Evolutionary conservation across 1,284 basidiomycete genomes (phyloP), one percentile per base, ranked within the genome.

Genomic region (Moniliella sp.): DNA sequence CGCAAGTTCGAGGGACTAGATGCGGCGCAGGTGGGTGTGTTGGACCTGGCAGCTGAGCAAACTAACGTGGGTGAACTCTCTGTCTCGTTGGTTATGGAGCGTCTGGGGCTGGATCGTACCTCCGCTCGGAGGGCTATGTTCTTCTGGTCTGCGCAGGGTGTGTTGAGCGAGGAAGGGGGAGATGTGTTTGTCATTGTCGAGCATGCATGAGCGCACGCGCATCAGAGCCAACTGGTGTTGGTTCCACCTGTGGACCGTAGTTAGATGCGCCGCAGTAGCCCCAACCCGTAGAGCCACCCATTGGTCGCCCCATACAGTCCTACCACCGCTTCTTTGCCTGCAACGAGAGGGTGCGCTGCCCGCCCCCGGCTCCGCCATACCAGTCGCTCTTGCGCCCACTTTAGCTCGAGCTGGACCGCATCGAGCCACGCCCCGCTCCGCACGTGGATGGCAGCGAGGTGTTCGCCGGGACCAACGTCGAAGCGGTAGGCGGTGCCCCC

Each of bases 351-450:
- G n/a, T n/a, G n/a, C n/a, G n/a, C n/a, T n/a, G n/a, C n/a, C n/a
- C n/a, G n/a, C n/a, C n/a, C n/a, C n/a, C n/a, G n/a, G n/a, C n/a
- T n/a, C n/a, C n/a, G n/a, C n/a, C n/a, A n/a, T n/a, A n/a, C n/a
- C n/a, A n/a, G n/a, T n/a, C n/a, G n/a, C n/a, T n/a, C 21, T 23
- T 7, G 21, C 21, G 21, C 8, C 21, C 21, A 7, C 8, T 7
- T n/a, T n/a, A 45, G 9, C 12, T 40, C 38, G 4, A 48, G 17
- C 17, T 45, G 37, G 15, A 40, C 25, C 18, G 43, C 45, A 23
- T 48, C 45, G 18, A 48, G 28, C 45, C 45, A 48, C 15, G 30
- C 32, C 1, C 45, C 45, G 7, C 33, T 27, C 11, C 45, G 12
- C 5, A 48, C 37, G 5, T 37, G 31, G 26, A 48, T 16, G 14